Base-by-base conservation (phyloP, 1,139 yeast species). In the Pichia sp. region DNA sequence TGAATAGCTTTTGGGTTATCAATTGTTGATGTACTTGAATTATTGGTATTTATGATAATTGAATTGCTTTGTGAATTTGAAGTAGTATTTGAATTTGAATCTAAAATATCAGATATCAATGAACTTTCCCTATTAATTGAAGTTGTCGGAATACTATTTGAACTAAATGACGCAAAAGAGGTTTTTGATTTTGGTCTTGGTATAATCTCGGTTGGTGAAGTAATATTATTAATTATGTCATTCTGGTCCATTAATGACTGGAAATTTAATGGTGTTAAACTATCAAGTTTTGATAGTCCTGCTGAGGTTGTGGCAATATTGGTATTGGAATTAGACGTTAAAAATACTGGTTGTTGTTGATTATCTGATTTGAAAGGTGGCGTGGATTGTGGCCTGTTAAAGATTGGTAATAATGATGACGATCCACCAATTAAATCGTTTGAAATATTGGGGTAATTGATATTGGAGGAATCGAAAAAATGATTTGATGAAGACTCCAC, bases 121-220 rank as follows among this genome's bases (percentile, higher is more conserved):
- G 50, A 40, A 16, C 35, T 38, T 16, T 48, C 51, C 24, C 38
- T 45, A 27, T 40, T 47, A 9, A 36, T 32, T 29, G 40, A 40
- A 27, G 23, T 34, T 3, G 50, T 36, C 13, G 48, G 48, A 34
- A 38, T 25, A 32, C 43, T 44, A 3, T 12, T 30, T 7, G 51
- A 47, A 15, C 30, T 44, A 18, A 50, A 29, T 12, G 51, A 47
- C 3, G 49, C 40, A 15, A 42, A 36, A 9, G 53, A 50, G n/a
- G n/a, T n/a, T n/a, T n/a, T n/a, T 9, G 53, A 50, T 13, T 27
- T 39, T 15, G 53, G 47, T 23, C 46, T 29, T 13, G 45, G 41
- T 12, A 46, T 47, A 38, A 42, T 44, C n/a, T 46, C 46, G 15
- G 36, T 30, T 12, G 52, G 45, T 11, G 52, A 42, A 4, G 50